Percentiles rank a stretch among this genome's conserved stretches.
Evolutionary conservation across 2,329 filamentous ascomycete genomes (phyloP).

Genomic region (Fusarium concolor): DNA sequence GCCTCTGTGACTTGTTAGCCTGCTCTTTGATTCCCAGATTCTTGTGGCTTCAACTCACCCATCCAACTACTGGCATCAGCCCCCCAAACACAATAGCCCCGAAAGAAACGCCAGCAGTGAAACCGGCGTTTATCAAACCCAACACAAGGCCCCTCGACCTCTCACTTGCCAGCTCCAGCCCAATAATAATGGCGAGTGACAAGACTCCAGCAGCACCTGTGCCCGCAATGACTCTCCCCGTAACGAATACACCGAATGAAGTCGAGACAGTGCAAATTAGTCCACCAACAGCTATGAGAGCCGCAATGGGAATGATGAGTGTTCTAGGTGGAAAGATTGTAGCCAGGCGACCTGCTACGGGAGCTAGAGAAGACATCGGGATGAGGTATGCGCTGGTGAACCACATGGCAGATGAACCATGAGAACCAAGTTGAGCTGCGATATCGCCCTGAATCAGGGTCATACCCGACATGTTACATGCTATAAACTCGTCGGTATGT

Average conservation of each 20-base stretch:
- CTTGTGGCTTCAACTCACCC: constrained; percentile 64
- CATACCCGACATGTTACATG: constrained; percentile 81
- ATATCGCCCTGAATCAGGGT: constrained; percentile 84
- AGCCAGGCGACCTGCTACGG: constrained; percentile 77
- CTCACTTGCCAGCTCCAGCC: constrained; percentile 77
- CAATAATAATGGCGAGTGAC: constrained; percentile 78
- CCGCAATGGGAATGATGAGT: constrained; percentile 72
- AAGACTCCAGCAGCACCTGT: constrained; percentile 78
- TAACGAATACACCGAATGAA: constrained; percentile 71
- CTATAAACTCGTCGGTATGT: constrained; percentile 46
- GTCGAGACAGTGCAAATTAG: constrained; percentile 72
- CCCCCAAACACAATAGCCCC: constrained; percentile 78
- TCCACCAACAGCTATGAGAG: constrained; percentile 70
- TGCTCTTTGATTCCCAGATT: background rate
- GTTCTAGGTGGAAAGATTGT: constrained; percentile 77
- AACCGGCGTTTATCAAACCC: constrained; percentile 78
- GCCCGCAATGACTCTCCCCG: constrained; percentile 76
- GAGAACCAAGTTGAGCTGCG: constrained; percentile 79
- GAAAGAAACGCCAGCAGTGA: constrained; percentile 77
- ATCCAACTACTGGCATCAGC: constrained; percentile 72
- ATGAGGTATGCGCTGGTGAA: constrained; percentile 82
- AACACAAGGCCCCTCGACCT: constrained; percentile 78
- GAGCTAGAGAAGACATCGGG: constrained; percentile 70
- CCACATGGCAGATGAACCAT: constrained; percentile 79
- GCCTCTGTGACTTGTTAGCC: constrained; percentile 61